Evolutionary conservation across 2,329 filamentous ascomycete species (phyloP), one percentile per base, ranked within the genome.

Genomic region (Phyllosticta paracitricarpa): DNA sequence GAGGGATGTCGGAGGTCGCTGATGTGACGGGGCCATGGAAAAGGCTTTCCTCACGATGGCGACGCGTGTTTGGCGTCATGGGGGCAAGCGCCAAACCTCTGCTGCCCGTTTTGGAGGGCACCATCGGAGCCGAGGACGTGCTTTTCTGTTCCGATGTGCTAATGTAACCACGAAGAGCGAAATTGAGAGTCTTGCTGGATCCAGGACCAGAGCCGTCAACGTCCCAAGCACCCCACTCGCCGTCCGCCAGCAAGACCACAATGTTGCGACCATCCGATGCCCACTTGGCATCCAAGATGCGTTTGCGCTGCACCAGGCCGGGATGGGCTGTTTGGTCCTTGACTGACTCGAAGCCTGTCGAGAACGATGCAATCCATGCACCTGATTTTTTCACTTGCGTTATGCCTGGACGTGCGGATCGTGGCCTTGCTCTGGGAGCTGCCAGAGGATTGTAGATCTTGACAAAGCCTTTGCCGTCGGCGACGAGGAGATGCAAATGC

Each of bases 381-480:
- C 70, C 70, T 9, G 33, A 30, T 14, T 19, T 56, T 24, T 57
- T 40, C 14, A 33, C 55, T 6, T 63, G 63, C 35, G 56, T 48
- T 17, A 65, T 63, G 40, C 62, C 65, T 58, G 64, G 48, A 28
- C 63, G 66, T 30, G 62, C 61, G 19, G 58, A 58, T 48, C 56
- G 57, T 40, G 67, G 69, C 52, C 67, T 71, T 54, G 63, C 67
- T 33, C 56, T 64, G 1, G 66, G 59, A 17, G 66, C 68, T 17
- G 78, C 73, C 33, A 83, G 78, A 26, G 79, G 80, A 59, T 84
- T 81, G 66, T 83, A 84, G 14, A 86, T 74, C 59, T 83, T 82
- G 28, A 83, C 80, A 52, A 75, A 77, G 5, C 84, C 83, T n/a
- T 74, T 76, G 1, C 76, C 69, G 61, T 85, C 82, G 1, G 79